Base-by-base conservation (phyloP, 306 rosid genomes). In the Medicago ruthenica region DNA sequence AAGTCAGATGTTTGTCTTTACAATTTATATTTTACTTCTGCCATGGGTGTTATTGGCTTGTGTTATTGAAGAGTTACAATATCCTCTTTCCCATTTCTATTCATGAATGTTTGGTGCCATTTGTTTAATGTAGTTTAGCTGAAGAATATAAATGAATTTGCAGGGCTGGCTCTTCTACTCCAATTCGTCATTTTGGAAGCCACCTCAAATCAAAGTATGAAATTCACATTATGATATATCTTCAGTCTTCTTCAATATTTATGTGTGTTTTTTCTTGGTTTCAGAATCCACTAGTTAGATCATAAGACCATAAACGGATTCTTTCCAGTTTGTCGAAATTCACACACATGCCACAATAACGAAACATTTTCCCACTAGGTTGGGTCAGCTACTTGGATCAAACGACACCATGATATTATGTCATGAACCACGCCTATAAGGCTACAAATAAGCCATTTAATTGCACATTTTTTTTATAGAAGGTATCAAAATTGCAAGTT, bases 91-190 rank as follows among this genome's bases (percentile, higher is more conserved):
- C 44, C 60, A 37, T 64, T 39, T 59, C 27, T 37, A 53, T 64
- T 63, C 18, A 16, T 67, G 71, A 68, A 73, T 62, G 45, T 61
- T 69, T 73, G 10, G 37, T 68, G 21, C 75, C 67, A 73, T 68
- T 73, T 77, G 64, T 76, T 31, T 2, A 63, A 44, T 78, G 58
- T 66, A 17, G 58, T 76, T 16, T 58, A 60, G 79, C 63, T 88
- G 70, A 85, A 67, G 18, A 27, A 40, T 74, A 70, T 34, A 8
- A 69, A 48, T 67, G 9, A 70, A 57, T 81, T 73, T 78, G 73
- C 89, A 91, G 98, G 98, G 98, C 63, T 94, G 98, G 98, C 98
- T 94, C 76, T 94, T 94, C 88, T 94, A 86, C 79, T 83, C 97
- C 2, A 96, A 82, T 84, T 87, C 96, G 36, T 69, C 85, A 37